phyloP scores from a whole-genome alignment of 1,139 yeast genomes.

The Yamadazyma conglobata region DNA sequence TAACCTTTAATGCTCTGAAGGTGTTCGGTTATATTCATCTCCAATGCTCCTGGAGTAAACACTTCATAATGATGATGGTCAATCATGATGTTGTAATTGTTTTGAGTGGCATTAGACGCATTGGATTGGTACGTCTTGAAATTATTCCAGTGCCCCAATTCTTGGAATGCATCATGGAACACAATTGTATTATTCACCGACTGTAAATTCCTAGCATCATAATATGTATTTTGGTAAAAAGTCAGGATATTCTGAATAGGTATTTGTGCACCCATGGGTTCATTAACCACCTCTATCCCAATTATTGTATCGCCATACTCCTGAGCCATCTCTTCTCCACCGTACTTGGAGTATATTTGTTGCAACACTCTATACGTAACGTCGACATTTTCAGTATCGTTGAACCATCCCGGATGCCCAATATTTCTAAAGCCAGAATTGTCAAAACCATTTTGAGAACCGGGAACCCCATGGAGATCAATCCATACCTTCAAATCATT shows the following conservation, averaged over 20 bases:
- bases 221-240: slow-evolving; percentile 56
- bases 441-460: slow-evolving; percentile 95
- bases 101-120: slow-evolving; percentile 25
- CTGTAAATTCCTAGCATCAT: slow-evolving; percentile 40
- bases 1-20: slow-evolving; percentile 57
- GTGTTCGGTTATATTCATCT: slow-evolving; percentile 56
- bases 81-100: slow-evolving; percentile 63
- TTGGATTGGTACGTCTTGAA: slow-evolving; percentile 33
- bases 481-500: slow-evolving; percentile 77
- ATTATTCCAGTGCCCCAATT: slow-evolving; percentile 59
- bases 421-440: slow-evolving; percentile 82
- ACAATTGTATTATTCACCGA: slow-evolving; percentile 51
- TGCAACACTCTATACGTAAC: slow-evolving; percentile 51
- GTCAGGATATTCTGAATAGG: slow-evolving; percentile 54
- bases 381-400: slow-evolving; percentile 42
- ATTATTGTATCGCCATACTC: slow-evolving; percentile 64
- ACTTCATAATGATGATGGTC: slow-evolving; percentile 95
- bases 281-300: slow-evolving; percentile 85
- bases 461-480: slow-evolving; percentile 94
- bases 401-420: slow-evolving; percentile 49
- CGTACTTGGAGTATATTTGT: slow-evolving; percentile 56
- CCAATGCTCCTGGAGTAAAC: slow-evolving; percentile 60
- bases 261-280: slow-evolving; percentile 73
- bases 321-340: slow-evolving; percentile 45
- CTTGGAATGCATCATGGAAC: slow-evolving; percentile 73